Percentiles rank a stretch among this genome's conserved stretches.
Evolutionary conservation across 352 stramenopile genomes (phyloP).

Genomic region (Halophytophthora batemanensis): DNA sequence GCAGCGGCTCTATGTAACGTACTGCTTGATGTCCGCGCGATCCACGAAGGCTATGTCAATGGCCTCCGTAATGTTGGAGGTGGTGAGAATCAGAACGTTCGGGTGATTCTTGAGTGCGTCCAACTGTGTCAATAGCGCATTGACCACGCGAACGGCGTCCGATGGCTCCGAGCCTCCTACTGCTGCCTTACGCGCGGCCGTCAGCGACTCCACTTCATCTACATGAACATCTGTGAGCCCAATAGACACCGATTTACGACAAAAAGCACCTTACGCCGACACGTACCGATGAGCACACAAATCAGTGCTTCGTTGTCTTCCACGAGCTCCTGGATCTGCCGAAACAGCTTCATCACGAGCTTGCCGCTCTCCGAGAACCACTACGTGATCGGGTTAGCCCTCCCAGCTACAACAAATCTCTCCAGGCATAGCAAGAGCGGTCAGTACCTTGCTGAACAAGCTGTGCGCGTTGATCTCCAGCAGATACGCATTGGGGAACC

Average conservation of each 20-base stretch:
- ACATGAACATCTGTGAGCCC: conserved; percentile 1
- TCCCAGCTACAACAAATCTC: background rate
- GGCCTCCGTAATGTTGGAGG: conserved; percentile 90
- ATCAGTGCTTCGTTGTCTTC: conserved; percentile 87
- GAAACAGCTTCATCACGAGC: conserved; percentile 91
- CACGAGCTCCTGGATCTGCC: conserved; percentile 88
- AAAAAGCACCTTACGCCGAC: background rate
- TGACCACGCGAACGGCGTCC: conserved; percentile 91
- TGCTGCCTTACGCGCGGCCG: conserved; percentile 68
- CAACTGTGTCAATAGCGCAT: conserved; percentile 89
- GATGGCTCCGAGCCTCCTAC: conserved; percentile 82
- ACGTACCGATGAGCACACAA: conserved; percentile 86
- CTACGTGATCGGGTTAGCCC: conserved; percentile 21
- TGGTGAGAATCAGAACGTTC: conserved; percentile 93
- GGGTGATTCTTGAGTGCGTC: conserved; percentile 77
- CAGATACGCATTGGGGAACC: conserved; percentile 66
- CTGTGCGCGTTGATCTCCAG: conserved; percentile 93
- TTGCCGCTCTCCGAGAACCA: conserved; percentile 96
- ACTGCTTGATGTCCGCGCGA: conserved; percentile 91
- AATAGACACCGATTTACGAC: background rate
- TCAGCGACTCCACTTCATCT: conserved; percentile 93
- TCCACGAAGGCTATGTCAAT: conserved; percentile 93
- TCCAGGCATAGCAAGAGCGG: background rate
- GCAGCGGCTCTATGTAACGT: conserved; percentile 18
- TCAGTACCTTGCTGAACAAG: conserved; percentile 87